Conservation (phyloP, 2,329 filamentous ascomycete genomes). For the Exophiala sp. region DNA sequence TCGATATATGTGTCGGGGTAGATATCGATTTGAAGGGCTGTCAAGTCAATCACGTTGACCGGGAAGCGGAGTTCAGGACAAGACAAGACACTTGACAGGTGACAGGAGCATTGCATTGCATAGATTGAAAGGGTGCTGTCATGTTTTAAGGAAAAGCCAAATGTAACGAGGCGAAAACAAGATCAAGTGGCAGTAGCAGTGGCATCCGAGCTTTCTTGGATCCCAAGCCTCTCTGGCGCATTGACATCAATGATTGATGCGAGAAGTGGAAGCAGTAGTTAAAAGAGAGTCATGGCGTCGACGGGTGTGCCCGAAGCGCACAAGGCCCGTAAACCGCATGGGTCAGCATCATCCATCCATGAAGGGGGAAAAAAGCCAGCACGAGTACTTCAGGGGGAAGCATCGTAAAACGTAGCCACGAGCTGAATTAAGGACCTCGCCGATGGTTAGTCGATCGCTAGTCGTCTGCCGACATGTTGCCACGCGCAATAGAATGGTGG, state of each 20-base stretch:
- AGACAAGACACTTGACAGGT: slow-evolving; percentile 17
- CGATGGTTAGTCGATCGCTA: slow-evolving; percentile 10
- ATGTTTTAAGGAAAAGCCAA: slow-evolving; percentile 18
- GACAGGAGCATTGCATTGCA: slow-evolving; percentile 9
- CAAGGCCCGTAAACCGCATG: neutral
- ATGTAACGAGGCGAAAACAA: slow-evolving; percentile 1
- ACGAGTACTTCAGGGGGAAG: neutral
- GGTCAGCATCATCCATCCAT: slow-evolving; percentile 1
- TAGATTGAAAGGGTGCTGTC: slow-evolving; percentile 14
- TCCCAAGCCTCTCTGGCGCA: slow-evolving; percentile 3
- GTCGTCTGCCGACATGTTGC: slow-evolving; percentile 14
- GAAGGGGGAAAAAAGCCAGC: neutral
- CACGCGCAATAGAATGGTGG: slow-evolving; percentile 12
- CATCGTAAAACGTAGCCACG: slow-evolving; percentile 10
- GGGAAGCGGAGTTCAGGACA: slow-evolving; percentile 11
- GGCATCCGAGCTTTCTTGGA: slow-evolving; percentile 9
- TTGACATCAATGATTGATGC: slow-evolving; percentile 1
- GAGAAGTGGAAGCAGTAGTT: neutral
- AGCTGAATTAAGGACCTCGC: slow-evolving; percentile 20
- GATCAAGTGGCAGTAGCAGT: slow-evolving; percentile 8
- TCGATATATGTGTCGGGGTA: slow-evolving; percentile 13
- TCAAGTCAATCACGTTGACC: slow-evolving; percentile 17
- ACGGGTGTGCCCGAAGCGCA: slow-evolving; percentile 22
- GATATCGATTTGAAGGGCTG: slow-evolving; percentile 9
- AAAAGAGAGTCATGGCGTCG: slow-evolving; percentile 4